Evolutionary conservation across 768 basidiomycete genomes (phyloP), one percentile per base, ranked within the genome.

Genomic region (Crucibulum laeve): DNA sequence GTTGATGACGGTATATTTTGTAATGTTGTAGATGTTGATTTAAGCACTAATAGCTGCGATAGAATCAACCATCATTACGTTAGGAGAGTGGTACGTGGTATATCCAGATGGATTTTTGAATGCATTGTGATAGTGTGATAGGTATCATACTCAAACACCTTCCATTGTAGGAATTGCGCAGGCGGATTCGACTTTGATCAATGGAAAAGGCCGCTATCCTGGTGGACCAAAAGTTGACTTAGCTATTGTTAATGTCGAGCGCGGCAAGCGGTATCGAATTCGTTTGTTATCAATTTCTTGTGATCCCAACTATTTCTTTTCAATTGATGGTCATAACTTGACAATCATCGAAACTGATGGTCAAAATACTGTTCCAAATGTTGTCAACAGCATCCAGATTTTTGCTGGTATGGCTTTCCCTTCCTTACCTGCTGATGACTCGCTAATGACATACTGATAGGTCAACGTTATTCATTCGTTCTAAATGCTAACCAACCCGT

Each of bases 291-390:
- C 53, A 15, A 51, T 51, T 2, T 53, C 57, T 11, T 59, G 56
- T 46, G 45, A 53, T 10, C 70, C 52, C 60, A 63, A 63, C 46
- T 69, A 63, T 49, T 51, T 48, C 2, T 70, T 78, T 60, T 69
- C 65, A 4, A 75, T 77, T 46, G 71, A 75, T 33, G 55, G 57
- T 3, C 76, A 77, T 50, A 54, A 53, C 5, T 50, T 77, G 45
- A 75, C 67, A 0, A 52, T 77, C 46, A 76, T 76, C 33, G 76
- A 77, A 54, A 70, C 62, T 1, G 76, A 77, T 36, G 70, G 69
- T 5, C 45, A 62, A 36, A 65, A 64, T 38, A 57, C 63, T 7
- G 37, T 63, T 21, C 73, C 77, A 0, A 44, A 66, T 10, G 43
- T 41, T 1, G 67, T 72, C 3, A 68, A 75, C 40, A 51, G 58